These are phyloP conservation scores for Saccharomyces hybrid DNA, from an alignment of 1,139 yeast species.

Conservation along the genomic window DNA sequence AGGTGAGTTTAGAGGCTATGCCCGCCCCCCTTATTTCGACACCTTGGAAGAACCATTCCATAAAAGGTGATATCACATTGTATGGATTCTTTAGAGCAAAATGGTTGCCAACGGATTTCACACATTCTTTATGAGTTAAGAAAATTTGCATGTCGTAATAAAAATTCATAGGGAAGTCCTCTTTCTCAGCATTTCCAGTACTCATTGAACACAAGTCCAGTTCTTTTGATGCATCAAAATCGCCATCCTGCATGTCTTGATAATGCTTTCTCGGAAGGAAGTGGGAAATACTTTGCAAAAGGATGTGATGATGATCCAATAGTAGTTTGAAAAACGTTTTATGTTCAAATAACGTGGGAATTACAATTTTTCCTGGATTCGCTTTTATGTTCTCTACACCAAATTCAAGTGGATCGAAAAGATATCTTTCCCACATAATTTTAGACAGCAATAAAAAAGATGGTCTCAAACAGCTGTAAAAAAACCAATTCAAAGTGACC, in stretches of 20 bases:
- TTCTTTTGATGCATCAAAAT: neutral
- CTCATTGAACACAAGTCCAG: neutral
- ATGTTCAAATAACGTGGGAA: conserved; percentile 8
- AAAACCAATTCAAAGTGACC: conserved; percentile 11
- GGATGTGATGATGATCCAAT: conserved; percentile 5
- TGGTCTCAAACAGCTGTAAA: conserved; percentile 11
- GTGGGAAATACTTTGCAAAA: conserved; percentile 1
- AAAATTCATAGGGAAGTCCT: conserved; percentile 2
- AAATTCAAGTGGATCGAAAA: conserved; percentile 6
- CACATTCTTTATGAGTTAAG: neutral
- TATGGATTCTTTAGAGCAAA: conserved; percentile 1
- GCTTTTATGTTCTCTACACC: conserved; percentile 4
- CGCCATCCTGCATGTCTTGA: neutral
- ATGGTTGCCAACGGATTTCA: neutral
- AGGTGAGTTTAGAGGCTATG: neutral
- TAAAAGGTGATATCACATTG: conserved; percentile 2
- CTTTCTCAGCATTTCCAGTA: neutral
- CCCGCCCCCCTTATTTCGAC: neutral
- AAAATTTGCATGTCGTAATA: neutral
- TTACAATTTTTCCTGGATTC: conserved; percentile 2
- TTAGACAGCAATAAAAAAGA: conserved; percentile 6
- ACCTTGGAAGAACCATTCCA: conserved; percentile 2
- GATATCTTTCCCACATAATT: conserved; percentile 10
- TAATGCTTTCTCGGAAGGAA: neutral
- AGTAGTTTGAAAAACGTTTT: conserved; percentile 5